Base-by-base conservation (phyloP, 331 rosid genomes). In the Malus hybrid region DNA sequence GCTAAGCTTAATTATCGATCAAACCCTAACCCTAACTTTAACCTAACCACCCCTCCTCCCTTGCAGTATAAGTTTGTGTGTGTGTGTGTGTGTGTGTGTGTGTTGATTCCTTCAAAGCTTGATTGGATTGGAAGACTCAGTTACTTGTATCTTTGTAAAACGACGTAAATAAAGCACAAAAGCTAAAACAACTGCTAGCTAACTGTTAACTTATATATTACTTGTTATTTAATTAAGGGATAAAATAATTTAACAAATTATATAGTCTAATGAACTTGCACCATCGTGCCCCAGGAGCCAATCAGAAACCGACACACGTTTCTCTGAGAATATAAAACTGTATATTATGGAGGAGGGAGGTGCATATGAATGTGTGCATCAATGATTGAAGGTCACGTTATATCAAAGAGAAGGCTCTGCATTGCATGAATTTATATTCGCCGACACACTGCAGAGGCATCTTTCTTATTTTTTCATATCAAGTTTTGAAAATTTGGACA, bases 371-470 rank as follows among this genome's bases (percentile, higher is more conserved):
- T 79, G 67, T 65, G 84, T 76, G 79, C 78, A 15, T 76, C 81
- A 83, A 83, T 79, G 84, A 83, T 79, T 79, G 84, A 76, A 4
- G 74, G 46, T 79, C 87, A 75, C 84, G 84, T 79, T 79, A 78
- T 60, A 48, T 61, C 48, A 57, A 46, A 67, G 36, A 68, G 28
- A 58, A 74, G 71, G 30, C 50, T 18, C 66, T 30, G 63, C 67
- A 63, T 63, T 29, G 62, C 82, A 70, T 70, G 75, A 52, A 71
- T 63, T 63, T 63, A 63, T 63, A 30, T 6, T 20, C 16, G 68
- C 68, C 68, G 68, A 63, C 68, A 63, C 66, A 6, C 10, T 24
- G 22, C 20, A 30, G 42, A 63, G 68, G 42, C 29, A 58, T 58
- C 63, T 57, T 57, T n/a, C 11, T 57, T 57, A 1, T 44, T 44